Base-by-base conservation (phyloP, 495 filamentous ascomycete species). In the Penicillium paradoxum region DNA sequence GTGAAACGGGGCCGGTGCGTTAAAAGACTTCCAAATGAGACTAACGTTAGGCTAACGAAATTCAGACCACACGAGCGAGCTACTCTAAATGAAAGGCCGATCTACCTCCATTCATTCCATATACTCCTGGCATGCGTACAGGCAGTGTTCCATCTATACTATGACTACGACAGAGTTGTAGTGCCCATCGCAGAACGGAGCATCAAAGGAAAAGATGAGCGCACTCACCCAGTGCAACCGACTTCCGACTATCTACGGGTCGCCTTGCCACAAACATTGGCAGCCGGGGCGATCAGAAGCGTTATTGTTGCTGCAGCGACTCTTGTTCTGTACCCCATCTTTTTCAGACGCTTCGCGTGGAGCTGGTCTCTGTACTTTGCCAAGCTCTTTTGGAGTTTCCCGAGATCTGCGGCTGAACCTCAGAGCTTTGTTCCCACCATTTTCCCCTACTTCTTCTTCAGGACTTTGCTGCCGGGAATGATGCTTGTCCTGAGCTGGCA, bases 21-120 rank as follows among this genome's bases (percentile, higher is more conserved):
- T 17, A n/a, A 48, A 10, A 42, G 7, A 18, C 3, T 21, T 19
- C 14, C 14, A 47, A 27, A 36, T 22, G 4, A 32, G n/a, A 17
- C 18, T 21, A 36, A 22, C 33, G 22, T 25, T 41, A n/a, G 49
- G 30, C 54, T 65, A 52, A 65, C 39, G 3, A 14, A 6, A 52
- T 49, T 14, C 34, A 82, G 77, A 36, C 63, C 69, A 17, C 77
- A 87, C 49, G 90, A 93, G 65, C 79, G 92, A 14, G 75, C 84
- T 13, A 79, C 80, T n/a, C 68, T 97, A 54, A 98, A 98, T 65
- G 93, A 98, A 69, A 76, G 87, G 56, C 83, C 89, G 1, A 77
- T 98, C 29, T 95, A 90, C 67, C 74, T 97, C 15, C 83, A 87
- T 8, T 81, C 81, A 37, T 80, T 86, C 58, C 79, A 91, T 49